Conservation (phyloP, 805 yeast species). For the Zygosaccharomyces rouxii region DNA sequence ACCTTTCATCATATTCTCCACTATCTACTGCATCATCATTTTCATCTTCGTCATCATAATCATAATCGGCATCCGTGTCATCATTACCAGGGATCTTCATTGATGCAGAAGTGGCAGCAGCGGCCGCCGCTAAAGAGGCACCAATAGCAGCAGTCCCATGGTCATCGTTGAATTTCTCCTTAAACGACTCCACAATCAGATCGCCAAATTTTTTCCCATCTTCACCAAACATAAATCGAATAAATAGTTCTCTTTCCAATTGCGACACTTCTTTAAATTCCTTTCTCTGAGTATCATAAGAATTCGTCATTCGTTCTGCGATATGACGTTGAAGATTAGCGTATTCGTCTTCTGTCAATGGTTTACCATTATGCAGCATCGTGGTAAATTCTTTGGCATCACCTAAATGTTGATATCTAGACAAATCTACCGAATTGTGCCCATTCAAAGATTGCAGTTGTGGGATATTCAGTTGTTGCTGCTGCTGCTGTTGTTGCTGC, state of each 20-base stretch:
- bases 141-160: conserved; percentile 23
- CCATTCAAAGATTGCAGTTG: background rate
- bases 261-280: conserved; percentile 29
- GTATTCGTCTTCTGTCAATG: conserved; percentile 31
- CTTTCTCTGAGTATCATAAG: conserved; percentile 27
- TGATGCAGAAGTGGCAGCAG: conserved; percentile 23
- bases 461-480: background rate
- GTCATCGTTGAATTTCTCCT: conserved; percentile 25
- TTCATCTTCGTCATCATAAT: conserved; percentile 29
- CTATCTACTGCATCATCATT: conserved; percentile 21
- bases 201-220: conserved; percentile 28
- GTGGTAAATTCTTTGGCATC: conserved; percentile 29
- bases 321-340: conserved; percentile 30
- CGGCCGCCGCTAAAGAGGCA: conserved; percentile 29
- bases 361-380: conserved; percentile 30
- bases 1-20: conserved; percentile 21
- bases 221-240: conserved; percentile 32
- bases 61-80: conserved; percentile 25
- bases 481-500: background rate
- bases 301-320: conserved; percentile 32
- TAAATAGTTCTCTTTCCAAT: conserved; percentile 30
- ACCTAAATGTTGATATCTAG: conserved; percentile 14
- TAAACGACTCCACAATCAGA: conserved; percentile 28
- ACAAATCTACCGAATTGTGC: conserved; percentile 7
- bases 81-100: conserved; percentile 20